Evolutionary conservation across 2,329 filamentous ascomycete species (phyloP).

Genomic region (Bipolaris sorokiniana): DNA sequence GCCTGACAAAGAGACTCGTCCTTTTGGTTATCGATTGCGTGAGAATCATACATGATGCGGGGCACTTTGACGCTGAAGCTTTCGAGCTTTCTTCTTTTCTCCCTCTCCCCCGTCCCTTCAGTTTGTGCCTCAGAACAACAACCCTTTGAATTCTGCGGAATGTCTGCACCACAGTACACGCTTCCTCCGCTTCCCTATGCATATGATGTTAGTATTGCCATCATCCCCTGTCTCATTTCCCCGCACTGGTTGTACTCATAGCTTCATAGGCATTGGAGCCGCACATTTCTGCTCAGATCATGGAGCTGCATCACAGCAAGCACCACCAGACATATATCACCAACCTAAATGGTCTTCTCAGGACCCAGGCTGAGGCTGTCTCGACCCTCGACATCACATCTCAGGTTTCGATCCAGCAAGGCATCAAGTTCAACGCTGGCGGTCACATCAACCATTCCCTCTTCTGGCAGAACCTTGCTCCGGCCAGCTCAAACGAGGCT

Average conservation of each 20-base stretch:
- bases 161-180: slow-evolving; percentile 57
- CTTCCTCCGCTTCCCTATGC: slow-evolving; percentile 71
- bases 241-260: slow-evolving; percentile 13
- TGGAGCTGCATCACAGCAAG: slow-evolving; percentile 80
- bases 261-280: slow-evolving; percentile 69
- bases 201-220: slow-evolving; percentile 65
- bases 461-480: slow-evolving; percentile 85
- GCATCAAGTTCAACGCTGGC: slow-evolving; percentile 86
- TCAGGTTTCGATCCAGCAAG: slow-evolving; percentile 71
- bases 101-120: slow-evolving; percentile 17
- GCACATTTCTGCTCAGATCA: slow-evolving; percentile 77
- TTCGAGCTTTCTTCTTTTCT: slow-evolving; percentile 25
- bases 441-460: slow-evolving; percentile 93
- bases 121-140: slow-evolving; percentile 41
- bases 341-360: slow-evolving; percentile 72
- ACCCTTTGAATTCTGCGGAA: slow-evolving; percentile 44
- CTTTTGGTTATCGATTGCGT: slow-evolving; percentile 15
- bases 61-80: slow-evolving; percentile 17
- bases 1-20: slow-evolving; percentile 23
- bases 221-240: neutral
- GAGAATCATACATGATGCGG: slow-evolving; percentile 32
- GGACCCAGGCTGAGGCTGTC: slow-evolving; percentile 64
- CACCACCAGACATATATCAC: slow-evolving; percentile 81
- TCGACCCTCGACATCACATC: slow-evolving; percentile 64
- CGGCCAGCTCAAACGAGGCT: slow-evolving; percentile 64